These are phyloP conservation scores for Pyracantha coccinea DNA, from an alignment of 331 rosid species.

Conservation along the genomic window DNA sequence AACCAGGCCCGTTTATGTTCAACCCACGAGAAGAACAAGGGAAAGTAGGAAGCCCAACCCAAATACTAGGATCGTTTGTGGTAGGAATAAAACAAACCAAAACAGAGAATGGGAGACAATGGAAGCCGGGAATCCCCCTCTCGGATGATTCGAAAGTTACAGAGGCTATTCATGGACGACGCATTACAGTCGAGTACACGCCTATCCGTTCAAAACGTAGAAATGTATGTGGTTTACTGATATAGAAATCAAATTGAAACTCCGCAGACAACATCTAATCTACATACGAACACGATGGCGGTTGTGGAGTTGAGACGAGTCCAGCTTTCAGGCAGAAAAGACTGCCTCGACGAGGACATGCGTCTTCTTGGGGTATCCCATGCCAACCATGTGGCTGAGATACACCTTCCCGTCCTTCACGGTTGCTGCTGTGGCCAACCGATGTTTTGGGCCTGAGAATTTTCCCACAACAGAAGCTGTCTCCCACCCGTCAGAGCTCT, in stretches of 20 bases:
- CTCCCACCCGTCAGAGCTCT: slow-evolving; percentile 86
- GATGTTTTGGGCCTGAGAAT: slow-evolving; percentile 65
- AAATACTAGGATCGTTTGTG: neutral
- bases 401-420: slow-evolving; percentile 84
- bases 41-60: neutral
- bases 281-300: neutral
- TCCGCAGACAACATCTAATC: neutral
- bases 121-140: neutral
- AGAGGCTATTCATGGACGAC: neutral
- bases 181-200: neutral
- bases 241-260: neutral
- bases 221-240: neutral
- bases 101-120: neutral
- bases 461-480: slow-evolving; percentile 53
- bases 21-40: neutral
- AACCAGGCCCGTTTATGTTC: neutral
- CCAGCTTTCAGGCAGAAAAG: slow-evolving; percentile 29
- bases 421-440: slow-evolving; percentile 76
- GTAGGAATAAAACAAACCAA: too few species aligned
- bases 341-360: slow-evolving; percentile 78
- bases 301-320: neutral
- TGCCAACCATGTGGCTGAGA: slow-evolving; percentile 55
- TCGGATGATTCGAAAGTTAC: neutral
- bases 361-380: slow-evolving; percentile 82
- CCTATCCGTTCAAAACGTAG: neutral